Evolutionary conservation across 768 basidiomycete genomes (phyloP), one percentile per base, ranked within the genome.

Genomic region (Coprinellus aureogranulatus): DNA sequence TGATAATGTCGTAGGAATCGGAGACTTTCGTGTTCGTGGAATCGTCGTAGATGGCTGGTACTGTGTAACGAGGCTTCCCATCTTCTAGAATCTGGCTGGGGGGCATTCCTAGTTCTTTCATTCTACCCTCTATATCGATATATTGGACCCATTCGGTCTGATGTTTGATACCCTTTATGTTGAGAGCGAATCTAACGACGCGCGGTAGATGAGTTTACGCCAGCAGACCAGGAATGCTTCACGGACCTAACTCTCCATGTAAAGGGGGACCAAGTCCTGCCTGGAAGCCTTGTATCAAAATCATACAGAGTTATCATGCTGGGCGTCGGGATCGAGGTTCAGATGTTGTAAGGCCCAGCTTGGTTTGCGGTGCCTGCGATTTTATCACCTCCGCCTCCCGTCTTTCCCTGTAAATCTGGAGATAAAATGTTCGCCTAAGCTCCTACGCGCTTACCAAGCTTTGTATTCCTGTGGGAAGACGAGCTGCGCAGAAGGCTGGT

Each of bases 251-350:
- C 64, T 58, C 72, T 75, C 64, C 69, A 69, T 2, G 68, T 67
- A 53, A 74, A 76, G 0, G 73, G 73, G 1, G 73, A 71, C 71
- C 72, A 79, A 1, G 70, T 64, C n/a, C 55, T 60, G 2, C 61
- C 57, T 12, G 70, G 64, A 18, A 58, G 45, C 22, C 62, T 66
- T 22, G 68, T 64, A 4, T 71, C 62, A 45, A 76, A 73, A 59
- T 80, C 78, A 61, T 77, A 78, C 28, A 80, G 59, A 6, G 65
- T 65, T 53, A 77, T 70, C 23, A 64, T 59, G 23, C 57, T 56
- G 1, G n/a, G 18, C 30, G 1, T 11, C n/a, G n/a, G 23, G 25
- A 10, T 27, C 25, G 39, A 4, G n/a, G n/a, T n/a, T n/a, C n/a
- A n/a, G n/a, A n/a, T n/a, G n/a, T n/a, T n/a, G n/a, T n/a, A n/a